Percentiles rank a stretch among this genome's conserved stretches.
Conservation (phyloP, 805 yeast species). For the Candida berthetii region DNA sequence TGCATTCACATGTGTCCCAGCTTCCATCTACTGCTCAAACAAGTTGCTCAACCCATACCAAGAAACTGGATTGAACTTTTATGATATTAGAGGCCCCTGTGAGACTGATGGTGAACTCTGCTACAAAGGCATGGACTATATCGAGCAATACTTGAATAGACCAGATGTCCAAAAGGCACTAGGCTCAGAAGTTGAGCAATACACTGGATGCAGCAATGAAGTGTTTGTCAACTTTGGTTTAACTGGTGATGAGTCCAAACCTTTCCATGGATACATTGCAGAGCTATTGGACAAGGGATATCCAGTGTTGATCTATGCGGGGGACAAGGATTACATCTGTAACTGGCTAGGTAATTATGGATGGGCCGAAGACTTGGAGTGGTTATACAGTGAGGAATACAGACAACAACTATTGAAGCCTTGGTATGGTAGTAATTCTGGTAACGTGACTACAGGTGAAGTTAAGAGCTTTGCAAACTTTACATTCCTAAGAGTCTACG, state of each 20-base stretch:
- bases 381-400: conserved; percentile 53
- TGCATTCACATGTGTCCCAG: conserved; percentile 78
- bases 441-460: conserved; percentile 43
- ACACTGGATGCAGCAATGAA: conserved; percentile 60
- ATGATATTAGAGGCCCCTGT: conserved; percentile 79
- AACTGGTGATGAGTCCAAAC: conserved; percentile 82
- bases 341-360: conserved; percentile 90
- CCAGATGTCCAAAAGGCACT: conserved; percentile 66
- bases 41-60: conserved; percentile 63
- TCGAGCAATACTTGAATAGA: conserved; percentile 68
- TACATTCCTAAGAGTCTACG: conserved; percentile 70
- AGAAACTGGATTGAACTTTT: conserved; percentile 77
- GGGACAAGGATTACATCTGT: conserved; percentile 89
- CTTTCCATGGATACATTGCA: conserved; percentile 70
- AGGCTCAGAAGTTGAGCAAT: conserved; percentile 79
- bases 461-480: conserved; percentile 66
- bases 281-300: conserved; percentile 62
- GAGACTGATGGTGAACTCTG: conserved; percentile 66
- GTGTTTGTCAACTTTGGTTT: conserved; percentile 64
- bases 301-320: conserved; percentile 89
- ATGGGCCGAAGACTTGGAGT: conserved; percentile 66
- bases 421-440: conserved; percentile 27
- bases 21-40: conserved; percentile 71
- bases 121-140: conserved; percentile 64
- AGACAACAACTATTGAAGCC: conserved; percentile 31